Base-by-base conservation (phyloP, 2,329 filamentous ascomycete species). In the Colletotrichum simmondsii region DNA sequence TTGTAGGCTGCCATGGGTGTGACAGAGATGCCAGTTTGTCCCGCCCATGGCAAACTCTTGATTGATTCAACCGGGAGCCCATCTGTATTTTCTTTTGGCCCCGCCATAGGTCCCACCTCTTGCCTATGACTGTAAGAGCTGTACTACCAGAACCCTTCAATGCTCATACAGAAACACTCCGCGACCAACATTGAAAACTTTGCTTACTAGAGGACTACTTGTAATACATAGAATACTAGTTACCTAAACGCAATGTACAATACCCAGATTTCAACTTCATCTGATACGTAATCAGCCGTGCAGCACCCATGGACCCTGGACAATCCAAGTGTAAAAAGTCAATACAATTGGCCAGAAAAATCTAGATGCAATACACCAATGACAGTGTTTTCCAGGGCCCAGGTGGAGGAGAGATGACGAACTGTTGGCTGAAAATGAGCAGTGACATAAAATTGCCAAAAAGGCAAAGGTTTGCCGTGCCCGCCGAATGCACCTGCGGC, bases 381-480 rank as follows among this genome's bases (percentile, higher is more conserved):
- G 28, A 49, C 60, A 71, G 52, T 30, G 66, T 42, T 61, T 61
- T 57, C 53, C 37, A 14, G 24, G 61, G 16, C 66, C 67, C 73
- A 74, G 71, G 73, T 75, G 73, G 73, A 73, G 63, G 63, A 72
- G 37, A 22, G 26, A 75, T 74, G 73, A 75, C 73, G 73, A 74
- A 71, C 64, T 71, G 73, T 75, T 73, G 73, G 73, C 65, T 65
- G 61, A 63, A 58, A 66, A 65, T 65, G 65, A 61, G 46, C 42
- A 61, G 71, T 72, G 69, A 73, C 72, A 74, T 72, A 59, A 69
- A 59, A 52, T 63, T 61, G 30, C 60, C 59, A 60, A 73, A 65
- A 60, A 57, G 54, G 54, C 61, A 73, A 72, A 65, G 66, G 70
- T 65, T 61, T 60, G 52, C 59, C 30, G 37, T 57, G 64, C 30